A percentile compares a stretch with the other conserved stretches of the same genome.
phyloP scores from a whole-genome alignment of 1,284 basidiomycete species.

The Violaceomyces palustris region DNA sequence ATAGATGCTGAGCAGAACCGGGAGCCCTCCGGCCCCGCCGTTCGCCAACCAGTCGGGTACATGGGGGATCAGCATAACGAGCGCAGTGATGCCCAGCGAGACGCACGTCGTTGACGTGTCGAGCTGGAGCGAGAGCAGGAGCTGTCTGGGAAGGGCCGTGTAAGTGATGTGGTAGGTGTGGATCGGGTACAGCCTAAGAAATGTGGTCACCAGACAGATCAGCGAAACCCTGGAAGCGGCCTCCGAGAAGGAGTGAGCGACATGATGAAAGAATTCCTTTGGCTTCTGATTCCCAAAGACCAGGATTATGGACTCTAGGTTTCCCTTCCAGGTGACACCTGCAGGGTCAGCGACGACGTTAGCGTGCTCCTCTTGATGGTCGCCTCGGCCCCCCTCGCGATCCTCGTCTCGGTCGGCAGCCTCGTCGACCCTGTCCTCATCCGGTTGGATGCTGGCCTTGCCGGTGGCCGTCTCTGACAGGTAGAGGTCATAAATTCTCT shows the following conservation, averaged over 20 bases:
- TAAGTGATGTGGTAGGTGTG: conserved; percentile 46
- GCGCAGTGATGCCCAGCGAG: conserved; percentile 37
- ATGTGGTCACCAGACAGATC: conserved; percentile 43
- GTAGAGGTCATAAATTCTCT: conserved; percentile 44
- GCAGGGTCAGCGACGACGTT: conserved; percentile 1
- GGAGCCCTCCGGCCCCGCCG: conserved; percentile 39
- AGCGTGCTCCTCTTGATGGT: background rate
- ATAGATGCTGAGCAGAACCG: conserved; percentile 42
- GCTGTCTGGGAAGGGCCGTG: conserved; percentile 34
- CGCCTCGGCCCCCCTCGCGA: conserved; percentile 3
- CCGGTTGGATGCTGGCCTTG: conserved; percentile 4
- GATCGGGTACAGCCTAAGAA: conserved; percentile 41
- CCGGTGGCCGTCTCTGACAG: conserved; percentile 27
- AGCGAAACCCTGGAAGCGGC: conserved; percentile 28
- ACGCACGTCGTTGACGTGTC: conserved; percentile 40
- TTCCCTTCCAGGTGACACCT: conserved; percentile 29
- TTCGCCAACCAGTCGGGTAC: conserved; percentile 46
- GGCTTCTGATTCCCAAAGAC: conserved; percentile 38
- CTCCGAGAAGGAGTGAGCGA: conserved; percentile 33
- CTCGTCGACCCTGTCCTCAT: conserved; percentile 3
- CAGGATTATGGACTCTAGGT: conserved; percentile 40
- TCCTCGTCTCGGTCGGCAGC: conserved; percentile 4
- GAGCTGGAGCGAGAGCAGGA: conserved; percentile 36
- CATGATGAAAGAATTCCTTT: conserved; percentile 47
- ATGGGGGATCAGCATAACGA: conserved; percentile 50